These are phyloP conservation scores for Multifurca ochricompacta DNA, from an alignment of 768 basidiomycete genomes.

Conservation along the genomic window DNA sequence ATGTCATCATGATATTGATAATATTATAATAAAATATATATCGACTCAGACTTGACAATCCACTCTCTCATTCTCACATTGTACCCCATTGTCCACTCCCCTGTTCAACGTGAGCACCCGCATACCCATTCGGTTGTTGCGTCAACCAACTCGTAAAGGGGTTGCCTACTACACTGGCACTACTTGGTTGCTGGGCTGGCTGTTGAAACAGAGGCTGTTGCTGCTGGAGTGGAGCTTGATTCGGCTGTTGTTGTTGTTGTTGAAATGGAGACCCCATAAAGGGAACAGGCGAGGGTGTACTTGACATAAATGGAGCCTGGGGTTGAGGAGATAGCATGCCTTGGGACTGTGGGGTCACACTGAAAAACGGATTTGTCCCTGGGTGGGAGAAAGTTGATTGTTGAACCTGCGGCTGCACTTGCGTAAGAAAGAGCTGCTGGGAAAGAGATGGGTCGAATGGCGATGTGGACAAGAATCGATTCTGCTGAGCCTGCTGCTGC, in stretches of 20 bases:
- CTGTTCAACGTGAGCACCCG: slow-evolving; percentile 15
- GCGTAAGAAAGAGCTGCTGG: slow-evolving; percentile 24
- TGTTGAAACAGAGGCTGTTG: slow-evolving; percentile 8
- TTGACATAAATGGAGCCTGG: slow-evolving; percentile 19
- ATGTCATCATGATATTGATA: slow-evolving; percentile 3
- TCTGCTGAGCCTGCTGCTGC: slow-evolving; percentile 14
- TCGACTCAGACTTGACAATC: no score
- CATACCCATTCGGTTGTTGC: slow-evolving; percentile 14
- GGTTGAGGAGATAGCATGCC: slow-evolving; percentile 26
- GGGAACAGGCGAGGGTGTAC: slow-evolving; percentile 14
- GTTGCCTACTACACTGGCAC: slow-evolving; percentile 5
- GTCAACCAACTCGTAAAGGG: slow-evolving; percentile 26
- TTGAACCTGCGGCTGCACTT: slow-evolving; percentile 21
- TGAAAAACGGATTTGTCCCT: slow-evolving; percentile 15
- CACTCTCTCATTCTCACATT: slow-evolving; percentile 4
- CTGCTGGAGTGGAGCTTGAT: slow-evolving; percentile 16
- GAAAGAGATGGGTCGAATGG: slow-evolving; percentile 22
- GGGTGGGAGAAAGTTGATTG: slow-evolving; percentile 10
- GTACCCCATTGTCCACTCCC: slow-evolving; percentile 10
- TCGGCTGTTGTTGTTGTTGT: slow-evolving; percentile 19
- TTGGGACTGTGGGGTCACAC: slow-evolving; percentile 28
- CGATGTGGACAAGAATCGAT: slow-evolving; percentile 16
- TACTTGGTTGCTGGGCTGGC: slow-evolving; percentile 10
- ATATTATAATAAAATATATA: background rate
- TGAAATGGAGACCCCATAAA: slow-evolving; percentile 21